Evolutionary conservation across 2,329 filamentous ascomycete species (phyloP).

Genomic region (Chalaropsis thielavioides): DNA sequence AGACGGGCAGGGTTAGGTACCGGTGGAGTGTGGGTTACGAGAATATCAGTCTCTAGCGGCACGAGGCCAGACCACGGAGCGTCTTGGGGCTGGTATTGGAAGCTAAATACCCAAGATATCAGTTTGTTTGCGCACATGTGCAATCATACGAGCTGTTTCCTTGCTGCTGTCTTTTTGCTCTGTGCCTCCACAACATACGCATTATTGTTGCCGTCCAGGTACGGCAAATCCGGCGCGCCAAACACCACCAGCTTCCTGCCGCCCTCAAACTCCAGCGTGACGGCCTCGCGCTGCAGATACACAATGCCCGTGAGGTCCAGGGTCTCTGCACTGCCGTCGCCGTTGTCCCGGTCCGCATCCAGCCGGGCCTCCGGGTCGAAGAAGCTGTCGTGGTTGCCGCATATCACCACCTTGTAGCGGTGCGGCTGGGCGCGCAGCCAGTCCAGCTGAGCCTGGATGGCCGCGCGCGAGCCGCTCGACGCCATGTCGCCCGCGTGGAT

Average conservation of each 20-base stretch:
- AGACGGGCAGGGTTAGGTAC: slow-evolving; percentile 25
- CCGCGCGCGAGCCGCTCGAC: slow-evolving; percentile 58
- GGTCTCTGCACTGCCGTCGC: slow-evolving; percentile 16
- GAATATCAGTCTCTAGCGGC: slow-evolving; percentile 57
- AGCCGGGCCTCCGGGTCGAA: slow-evolving; percentile 54
- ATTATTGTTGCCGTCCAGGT: slow-evolving; percentile 37
- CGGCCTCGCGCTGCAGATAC: slow-evolving; percentile 53
- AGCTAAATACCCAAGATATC: slow-evolving; percentile 22
- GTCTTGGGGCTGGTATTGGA: slow-evolving; percentile 33
- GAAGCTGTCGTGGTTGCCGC: slow-evolving; percentile 81
- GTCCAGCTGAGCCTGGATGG: slow-evolving; percentile 71
- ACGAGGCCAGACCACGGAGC: slow-evolving; percentile 56
- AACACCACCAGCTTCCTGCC: slow-evolving; percentile 54
- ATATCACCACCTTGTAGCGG: slow-evolving; percentile 64
- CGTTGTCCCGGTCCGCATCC: slow-evolving; percentile 32
- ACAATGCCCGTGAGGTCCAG: slow-evolving; percentile 50
- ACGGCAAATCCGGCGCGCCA: slow-evolving; percentile 67
- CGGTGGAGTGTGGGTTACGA: slow-evolving; percentile 71
- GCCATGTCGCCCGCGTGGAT: slow-evolving; percentile 86
- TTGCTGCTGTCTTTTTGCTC: slow-evolving; percentile 26
- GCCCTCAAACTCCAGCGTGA: slow-evolving; percentile 46
- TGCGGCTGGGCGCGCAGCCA: slow-evolving; percentile 68
- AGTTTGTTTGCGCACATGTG: neutral
- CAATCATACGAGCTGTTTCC: slow-evolving; percentile 24
- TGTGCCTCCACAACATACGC: slow-evolving; percentile 8